phyloP scores from a whole-genome alignment of 768 basidiomycete genomes.

The Suillus subaureus region DNA sequence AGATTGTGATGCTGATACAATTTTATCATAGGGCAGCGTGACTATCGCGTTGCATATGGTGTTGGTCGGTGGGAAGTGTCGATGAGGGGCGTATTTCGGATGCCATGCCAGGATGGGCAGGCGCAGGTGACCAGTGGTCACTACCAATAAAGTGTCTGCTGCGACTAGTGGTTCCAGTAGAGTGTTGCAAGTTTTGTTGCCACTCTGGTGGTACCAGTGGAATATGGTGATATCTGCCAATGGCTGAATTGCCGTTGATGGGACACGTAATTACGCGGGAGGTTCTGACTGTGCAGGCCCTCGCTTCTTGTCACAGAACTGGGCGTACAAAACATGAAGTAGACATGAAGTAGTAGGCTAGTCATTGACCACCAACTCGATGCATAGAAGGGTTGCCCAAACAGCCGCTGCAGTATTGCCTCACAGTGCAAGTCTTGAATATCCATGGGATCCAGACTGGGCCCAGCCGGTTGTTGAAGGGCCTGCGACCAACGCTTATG shows the following conservation, averaged over 20 bases:
- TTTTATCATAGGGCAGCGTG: background rate
- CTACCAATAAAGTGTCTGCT: too few species aligned
- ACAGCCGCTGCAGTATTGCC: slow-evolving; percentile 31
- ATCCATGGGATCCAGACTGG: slow-evolving; percentile 22
- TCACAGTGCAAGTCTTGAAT: slow-evolving; percentile 17
- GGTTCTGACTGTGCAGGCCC: background rate
- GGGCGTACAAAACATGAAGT: background rate
- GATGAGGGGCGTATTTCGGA: background rate
- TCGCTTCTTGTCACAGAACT: background rate
- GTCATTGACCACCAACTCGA: slow-evolving; percentile 9
- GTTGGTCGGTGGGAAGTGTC: background rate
- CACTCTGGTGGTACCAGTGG: background rate
- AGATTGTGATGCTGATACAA: background rate
- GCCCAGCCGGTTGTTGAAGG: background rate
- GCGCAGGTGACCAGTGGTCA: too few species aligned
- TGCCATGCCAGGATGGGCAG: too few species aligned
- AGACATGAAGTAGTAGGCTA: background rate
- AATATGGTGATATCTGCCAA: background rate
- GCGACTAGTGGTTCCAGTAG: too few species aligned
- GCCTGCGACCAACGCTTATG: slow-evolving; percentile 11
- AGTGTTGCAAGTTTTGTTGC: too few species aligned
- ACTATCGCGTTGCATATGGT: background rate
- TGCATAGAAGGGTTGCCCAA: slow-evolving; percentile 36
- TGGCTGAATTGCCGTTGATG: background rate
- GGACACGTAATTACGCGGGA: background rate